These are phyloP conservation scores for Fusarium sambucinum DNA, from an alignment of 2,329 filamentous ascomycete species.

Conservation along the genomic window DNA sequence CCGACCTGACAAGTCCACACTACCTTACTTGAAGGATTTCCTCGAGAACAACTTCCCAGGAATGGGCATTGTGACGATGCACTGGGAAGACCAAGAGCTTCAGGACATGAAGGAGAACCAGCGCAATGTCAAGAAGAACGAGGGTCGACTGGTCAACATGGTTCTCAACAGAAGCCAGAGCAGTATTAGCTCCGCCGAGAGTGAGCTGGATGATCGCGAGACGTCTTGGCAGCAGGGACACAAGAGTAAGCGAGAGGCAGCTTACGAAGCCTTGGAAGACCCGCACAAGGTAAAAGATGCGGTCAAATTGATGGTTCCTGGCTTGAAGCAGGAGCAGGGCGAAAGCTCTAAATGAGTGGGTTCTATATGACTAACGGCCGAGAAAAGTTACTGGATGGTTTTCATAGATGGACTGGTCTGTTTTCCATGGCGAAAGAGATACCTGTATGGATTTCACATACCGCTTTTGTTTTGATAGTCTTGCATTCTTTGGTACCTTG, in stretches of 20 bases:
- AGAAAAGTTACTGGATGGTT: slow-evolving; percentile 11
- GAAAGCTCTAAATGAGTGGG: slow-evolving; percentile 36
- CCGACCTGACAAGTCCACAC: slow-evolving; percentile 80
- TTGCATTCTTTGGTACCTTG: slow-evolving; percentile 24
- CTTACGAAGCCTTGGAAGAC: slow-evolving; percentile 64
- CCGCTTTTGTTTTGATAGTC: slow-evolving; percentile 15
- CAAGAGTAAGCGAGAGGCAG: slow-evolving; percentile 66
- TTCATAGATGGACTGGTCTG: slow-evolving; percentile 15
- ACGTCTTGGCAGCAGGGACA: slow-evolving; percentile 54
- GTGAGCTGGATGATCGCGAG: slow-evolving; percentile 62
- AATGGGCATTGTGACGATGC: slow-evolving; percentile 77
- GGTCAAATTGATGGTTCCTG: slow-evolving; percentile 47
- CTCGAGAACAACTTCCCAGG: slow-evolving; percentile 81
- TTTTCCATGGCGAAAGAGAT: slow-evolving; percentile 34
- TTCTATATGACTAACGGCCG: slow-evolving; percentile 39
- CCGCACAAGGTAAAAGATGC: slow-evolving; percentile 59
- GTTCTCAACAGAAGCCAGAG: slow-evolving; percentile 68
- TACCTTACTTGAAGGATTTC: slow-evolving; percentile 78
- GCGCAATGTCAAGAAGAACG: slow-evolving; percentile 76
- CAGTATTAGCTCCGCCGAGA: slow-evolving; percentile 66
- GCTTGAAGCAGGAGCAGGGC: slow-evolving; percentile 33
- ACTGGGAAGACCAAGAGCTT: slow-evolving; percentile 83
- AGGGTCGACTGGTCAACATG: slow-evolving; percentile 64
- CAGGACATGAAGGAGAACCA: slow-evolving; percentile 81
- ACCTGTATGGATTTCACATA: slow-evolving; percentile 35